Percentiles rank a stretch among this genome's conserved stretches.
phyloP scores from a whole-genome alignment of 345 rosid species.

The Reutealis trisperma region DNA sequence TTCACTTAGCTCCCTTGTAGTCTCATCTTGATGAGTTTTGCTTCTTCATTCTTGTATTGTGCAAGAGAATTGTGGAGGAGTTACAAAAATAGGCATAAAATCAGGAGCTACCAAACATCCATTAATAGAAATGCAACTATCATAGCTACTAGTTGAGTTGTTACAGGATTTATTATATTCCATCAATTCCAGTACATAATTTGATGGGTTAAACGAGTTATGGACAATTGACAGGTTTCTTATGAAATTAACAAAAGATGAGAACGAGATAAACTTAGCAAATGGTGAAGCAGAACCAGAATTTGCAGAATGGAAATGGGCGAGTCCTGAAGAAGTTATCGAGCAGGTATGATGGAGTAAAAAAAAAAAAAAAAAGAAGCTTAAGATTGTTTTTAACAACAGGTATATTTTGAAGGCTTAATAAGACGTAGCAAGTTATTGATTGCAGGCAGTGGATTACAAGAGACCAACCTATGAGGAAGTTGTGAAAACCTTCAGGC shows the following conservation, averaged over 20 bases:
- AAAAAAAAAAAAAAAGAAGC: too few relatives aligned
- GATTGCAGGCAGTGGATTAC: conserved; percentile 86
- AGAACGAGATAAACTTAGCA: conserved; percentile 78
- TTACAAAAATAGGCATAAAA: neutral
- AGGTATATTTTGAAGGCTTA: neutral
- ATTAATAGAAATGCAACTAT: neutral
- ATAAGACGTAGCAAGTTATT: neutral
- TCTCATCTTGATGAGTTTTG: neutral
- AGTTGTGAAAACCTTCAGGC: conserved; percentile 77
- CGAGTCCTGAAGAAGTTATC: conserved; percentile 72
- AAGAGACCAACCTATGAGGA: conserved; percentile 95
- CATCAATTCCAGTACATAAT: neutral
- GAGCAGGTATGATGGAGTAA: conserved; percentile 60
- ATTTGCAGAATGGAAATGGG: conserved; percentile 98
- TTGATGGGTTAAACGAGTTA: conserved; percentile 4
- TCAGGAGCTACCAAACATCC: neutral
- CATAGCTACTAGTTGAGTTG: too few relatives aligned
- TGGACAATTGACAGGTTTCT: conserved; percentile 61
- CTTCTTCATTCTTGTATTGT: neutral
- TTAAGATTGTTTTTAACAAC: neutral
- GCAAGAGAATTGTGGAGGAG: neutral
- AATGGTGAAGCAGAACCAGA: conserved; percentile 77
- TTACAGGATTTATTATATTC: neutral
- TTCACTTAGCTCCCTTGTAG: neutral
- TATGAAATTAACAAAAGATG: conserved; percentile 71